These are phyloP conservation scores for Volvox carteri DNA, from an alignment of 163 green algal species.

Conservation along the genomic window DNA sequence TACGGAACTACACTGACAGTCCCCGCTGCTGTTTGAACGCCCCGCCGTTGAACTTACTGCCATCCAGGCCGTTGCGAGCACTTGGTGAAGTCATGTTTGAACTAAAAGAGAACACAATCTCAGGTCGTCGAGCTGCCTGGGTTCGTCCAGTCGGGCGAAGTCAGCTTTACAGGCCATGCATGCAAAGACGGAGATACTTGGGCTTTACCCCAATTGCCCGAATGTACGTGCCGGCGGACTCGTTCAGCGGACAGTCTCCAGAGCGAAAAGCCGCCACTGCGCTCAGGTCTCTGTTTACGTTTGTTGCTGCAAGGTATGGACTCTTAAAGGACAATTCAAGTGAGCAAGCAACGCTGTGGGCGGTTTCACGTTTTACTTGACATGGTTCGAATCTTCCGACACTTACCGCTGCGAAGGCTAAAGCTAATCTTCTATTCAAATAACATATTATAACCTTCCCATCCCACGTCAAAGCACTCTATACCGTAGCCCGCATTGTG, in stretches of 20 bases:
- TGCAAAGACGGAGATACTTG: neutral
- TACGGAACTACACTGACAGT: no score
- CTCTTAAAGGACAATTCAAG: no score
- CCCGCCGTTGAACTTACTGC: no score
- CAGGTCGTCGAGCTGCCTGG: neutral
- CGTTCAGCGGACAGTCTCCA: neutral
- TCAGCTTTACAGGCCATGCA: neutral
- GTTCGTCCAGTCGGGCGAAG: neutral
- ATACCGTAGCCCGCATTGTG: no score
- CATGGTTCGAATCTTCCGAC: neutral
- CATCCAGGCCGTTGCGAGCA: no score
- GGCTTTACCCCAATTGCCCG: neutral
- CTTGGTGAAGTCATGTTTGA: no score
- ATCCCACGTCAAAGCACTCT: no score
- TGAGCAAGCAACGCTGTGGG: no score
- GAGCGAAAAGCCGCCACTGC: slow-evolving; percentile 27
- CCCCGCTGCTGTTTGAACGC: no score
- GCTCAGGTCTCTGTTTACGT: slow-evolving; percentile 15
- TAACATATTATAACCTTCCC: no score
- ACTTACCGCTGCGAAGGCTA: neutral
- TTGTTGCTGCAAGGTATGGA: slow-evolving; percentile 43
- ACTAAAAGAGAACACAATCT: neutral
- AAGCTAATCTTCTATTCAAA: no score
- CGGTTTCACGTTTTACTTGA: no score
- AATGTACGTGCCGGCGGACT: slow-evolving; percentile 38